Conservation (phyloP, 257 asterid genomes). For the Fraxinus americana region DNA sequence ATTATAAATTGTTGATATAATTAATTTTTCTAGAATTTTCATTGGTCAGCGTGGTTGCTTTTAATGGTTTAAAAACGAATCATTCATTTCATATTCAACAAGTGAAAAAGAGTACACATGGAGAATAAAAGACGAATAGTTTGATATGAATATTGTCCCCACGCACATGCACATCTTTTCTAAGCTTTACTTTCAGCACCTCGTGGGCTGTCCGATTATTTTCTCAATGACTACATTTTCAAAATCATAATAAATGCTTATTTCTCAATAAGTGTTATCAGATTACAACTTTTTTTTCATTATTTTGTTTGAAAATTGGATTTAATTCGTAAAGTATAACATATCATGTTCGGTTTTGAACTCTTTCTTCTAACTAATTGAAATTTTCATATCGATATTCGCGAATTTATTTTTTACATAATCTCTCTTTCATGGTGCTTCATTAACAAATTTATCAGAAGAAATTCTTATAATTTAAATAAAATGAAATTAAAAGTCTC, state of each 20-base stretch:
- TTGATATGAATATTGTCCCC: conserved; percentile 16
- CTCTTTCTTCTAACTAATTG: too few relatives aligned
- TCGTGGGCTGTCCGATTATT: not conserved
- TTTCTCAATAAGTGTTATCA: too few relatives aligned
- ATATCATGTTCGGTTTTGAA: not conserved
- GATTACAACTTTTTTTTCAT: too few relatives aligned
- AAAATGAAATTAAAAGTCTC: not conserved
- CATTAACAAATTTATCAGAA: not conserved
- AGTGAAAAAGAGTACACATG: not conserved
- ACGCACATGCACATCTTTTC: conserved; percentile 17
- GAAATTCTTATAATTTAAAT: not conserved
- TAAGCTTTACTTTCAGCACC: not conserved
- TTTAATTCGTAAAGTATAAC: too few relatives aligned
- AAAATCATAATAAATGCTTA: not conserved
- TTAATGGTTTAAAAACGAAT: not conserved
- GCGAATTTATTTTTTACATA: not conserved
- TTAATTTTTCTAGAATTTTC: not conserved
- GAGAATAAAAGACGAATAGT: conserved; percentile 18
- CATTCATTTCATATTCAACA: not conserved
- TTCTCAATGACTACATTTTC: not conserved
- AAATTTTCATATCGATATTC: too few relatives aligned
- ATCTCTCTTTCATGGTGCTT: not conserved
- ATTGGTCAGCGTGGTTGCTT: not conserved
- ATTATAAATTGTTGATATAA: too few relatives aligned
- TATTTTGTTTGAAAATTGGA: too few relatives aligned